Percentiles rank a stretch among this genome's conserved stretches.
phyloP scores from a whole-genome alignment of 805 yeast genomes.

The Wickerhamomyces xylosicus region DNA sequence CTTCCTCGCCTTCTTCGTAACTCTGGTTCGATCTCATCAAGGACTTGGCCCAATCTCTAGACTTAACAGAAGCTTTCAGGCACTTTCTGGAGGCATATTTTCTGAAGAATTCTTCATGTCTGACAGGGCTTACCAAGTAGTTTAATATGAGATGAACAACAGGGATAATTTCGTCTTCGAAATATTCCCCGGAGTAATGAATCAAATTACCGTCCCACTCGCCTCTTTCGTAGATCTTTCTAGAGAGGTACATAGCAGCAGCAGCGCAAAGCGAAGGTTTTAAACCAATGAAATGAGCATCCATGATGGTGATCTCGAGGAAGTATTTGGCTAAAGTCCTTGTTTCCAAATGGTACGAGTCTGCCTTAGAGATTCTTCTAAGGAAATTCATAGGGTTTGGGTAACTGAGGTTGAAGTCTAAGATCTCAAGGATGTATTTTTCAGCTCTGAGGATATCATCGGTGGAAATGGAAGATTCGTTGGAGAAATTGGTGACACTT shows the following conservation, averaged over 20 bases:
- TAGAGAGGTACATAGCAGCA: slow-evolving; percentile 78
- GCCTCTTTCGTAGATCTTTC: slow-evolving; percentile 59
- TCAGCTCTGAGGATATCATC: slow-evolving; percentile 84
- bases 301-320: slow-evolving; percentile 71
- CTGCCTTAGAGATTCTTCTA: slow-evolving; percentile 88
- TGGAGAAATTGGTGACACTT: slow-evolving; percentile 75
- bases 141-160: slow-evolving; percentile 67
- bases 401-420: slow-evolving; percentile 70
- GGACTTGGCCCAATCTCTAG: slow-evolving; percentile 77
- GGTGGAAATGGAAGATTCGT: slow-evolving; percentile 71
- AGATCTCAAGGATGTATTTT: slow-evolving; percentile 61
- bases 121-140: slow-evolving; percentile 69
- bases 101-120: slow-evolving; percentile 86
- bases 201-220: slow-evolving; percentile 83
- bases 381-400: slow-evolving; percentile 92
- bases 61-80: slow-evolving; percentile 73
- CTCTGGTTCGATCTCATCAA: slow-evolving; percentile 10
- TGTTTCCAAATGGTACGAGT: slow-evolving; percentile 82
- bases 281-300: slow-evolving; percentile 66
- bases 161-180: slow-evolving; percentile 60
- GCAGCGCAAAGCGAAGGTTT: slow-evolving; percentile 82
- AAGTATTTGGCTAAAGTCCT: slow-evolving; percentile 86
- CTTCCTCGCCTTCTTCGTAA: too few species aligned
- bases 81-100: slow-evolving; percentile 86
- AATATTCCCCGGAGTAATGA: slow-evolving; percentile 87